Evolutionary conservation across 73 alveolate species (phyloP), one percentile per base, ranked within the genome.

Genomic region (Loxodes magnus): DNA sequence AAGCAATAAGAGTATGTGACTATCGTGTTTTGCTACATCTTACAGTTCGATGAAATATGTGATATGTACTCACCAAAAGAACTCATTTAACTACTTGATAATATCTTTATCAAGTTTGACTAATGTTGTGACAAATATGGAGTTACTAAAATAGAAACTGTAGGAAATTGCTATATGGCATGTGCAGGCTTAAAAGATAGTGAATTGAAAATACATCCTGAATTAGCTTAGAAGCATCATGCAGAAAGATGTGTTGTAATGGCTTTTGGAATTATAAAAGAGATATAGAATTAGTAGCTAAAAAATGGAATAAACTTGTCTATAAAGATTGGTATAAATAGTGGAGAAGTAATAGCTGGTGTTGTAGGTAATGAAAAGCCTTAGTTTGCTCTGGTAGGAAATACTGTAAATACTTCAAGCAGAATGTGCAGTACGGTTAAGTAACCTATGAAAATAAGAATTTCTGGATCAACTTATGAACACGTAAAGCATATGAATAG

Each of bases 341-440:
- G 91, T 29, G 99, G 99, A 14, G 72, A 84, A 39, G 98, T 93
- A 6, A 82, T 93, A 22, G 92, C 97, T 4, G 99, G 99, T 4
- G 99, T 93, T 30, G 95, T 95, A 7, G 99, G 99, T 4, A 88
- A 77, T 28, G 96, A 90, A 54, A 80, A 88, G 44, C 99, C 99
- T 0, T 91, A 93, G 62, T 95, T 93, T 75, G 80, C 97, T 17
- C 74, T 95, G 29, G 87, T 95, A 17, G 99, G 99, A 15, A 98
- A 90, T 73, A 89, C 98, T 16, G 98, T 94, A 20, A 92, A 94
- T 77, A 94, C 97, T n/a, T 87, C 98, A 22, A 80, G 95, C 33
- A 82, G 99, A 66, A 93, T 92, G 82, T 33, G 43, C 43, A n/a
- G 20, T 16, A 33, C 43, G 1, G 10, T 33, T 12, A 33, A 33